Percentiles rank a stretch among this genome's conserved stretches.
Evolutionary conservation across 1,284 basidiomycete genomes (phyloP).

Genomic region (Anthracocystis panici-leucophaei): DNA sequence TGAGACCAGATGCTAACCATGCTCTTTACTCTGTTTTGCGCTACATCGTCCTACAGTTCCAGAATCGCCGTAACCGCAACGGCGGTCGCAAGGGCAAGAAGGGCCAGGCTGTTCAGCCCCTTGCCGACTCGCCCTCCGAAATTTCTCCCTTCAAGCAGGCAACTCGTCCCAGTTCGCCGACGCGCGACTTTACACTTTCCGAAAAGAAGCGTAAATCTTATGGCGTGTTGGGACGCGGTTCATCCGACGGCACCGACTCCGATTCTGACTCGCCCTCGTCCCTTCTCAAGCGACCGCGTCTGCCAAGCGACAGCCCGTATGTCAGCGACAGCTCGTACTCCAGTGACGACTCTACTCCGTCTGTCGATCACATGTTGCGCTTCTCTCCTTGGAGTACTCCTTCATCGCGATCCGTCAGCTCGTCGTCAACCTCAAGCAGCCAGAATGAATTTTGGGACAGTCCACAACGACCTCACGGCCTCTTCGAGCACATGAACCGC

Average conservation of each 20-base stretch:
- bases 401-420: constrained; percentile 28
- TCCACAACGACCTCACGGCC: constrained; percentile 15
- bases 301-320: constrained; percentile 12
- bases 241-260: background rate
- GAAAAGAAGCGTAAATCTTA: constrained; percentile 41
- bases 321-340: constrained; percentile 9
- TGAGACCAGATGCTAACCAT: background rate
- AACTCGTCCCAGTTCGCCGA: constrained; percentile 2
- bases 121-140: background rate
- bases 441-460: constrained; percentile 22
- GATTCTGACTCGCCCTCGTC: constrained; percentile 18
- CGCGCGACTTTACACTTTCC: constrained; percentile 9
- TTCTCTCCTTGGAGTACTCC: constrained; percentile 32
- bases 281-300: constrained; percentile 22
- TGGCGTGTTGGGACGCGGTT: constrained; percentile 20
- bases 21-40: background rate
- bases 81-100: constrained; percentile 41
- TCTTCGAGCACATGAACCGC: constrained; percentile 24
- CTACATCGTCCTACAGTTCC: constrained; percentile 40
- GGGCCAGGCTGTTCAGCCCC: background rate
- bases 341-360: constrained; percentile 16
- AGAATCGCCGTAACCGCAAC: constrained; percentile 58
- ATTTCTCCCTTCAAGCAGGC: background rate
- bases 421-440: constrained; percentile 25
- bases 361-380: background rate